Base-by-base conservation (phyloP, 108 stramenopile genomes). In the Skeletonema marinoi region DNA sequence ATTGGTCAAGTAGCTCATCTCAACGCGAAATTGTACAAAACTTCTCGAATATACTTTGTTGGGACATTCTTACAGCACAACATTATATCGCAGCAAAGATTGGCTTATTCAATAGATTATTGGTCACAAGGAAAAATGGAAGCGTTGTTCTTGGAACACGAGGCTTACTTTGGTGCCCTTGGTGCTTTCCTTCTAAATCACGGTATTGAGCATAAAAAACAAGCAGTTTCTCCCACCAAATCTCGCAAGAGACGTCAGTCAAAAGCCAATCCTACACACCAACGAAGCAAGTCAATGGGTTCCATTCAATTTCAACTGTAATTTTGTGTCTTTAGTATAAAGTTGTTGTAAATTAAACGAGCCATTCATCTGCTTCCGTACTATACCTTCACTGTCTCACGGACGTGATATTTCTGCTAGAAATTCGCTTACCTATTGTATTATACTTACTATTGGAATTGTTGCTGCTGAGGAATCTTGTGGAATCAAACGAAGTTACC, bases 31-130 rank as follows among this genome's bases (percentile, higher is more conserved):
- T 83, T 98, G 4, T 81, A 94, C 88, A 86, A 92, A 17, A 96
- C 96, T 29, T 66, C 77, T 17, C 81, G 95, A 13, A 98, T 99
- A 70, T 97, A 96, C 61, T 99, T 99, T 80, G 94, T 98, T 14
- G 99, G 99, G 1, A 98, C 94, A 61, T 99, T 99, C 65, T 75
- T 99, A 68, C 93, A 98, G 60, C 92, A 96, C 65, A 99, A 99
- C 74, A 84, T 77, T 21, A 93, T 99, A 39, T 93, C 95, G 6
- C 92, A 94, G 46, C 86, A 88, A 61, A 88, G 97, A 56, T 85
- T 99, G 51, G 83, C 96, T 9, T 98, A 87, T 75, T 96, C 97
- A 25, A 99, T 99, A 66, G 89, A 98, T 68, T 98, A 93, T 77
- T 99, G 99, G 99, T 95, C 93, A 51, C 86, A 87, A 54, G 98